Conservation (phyloP, 2,329 filamentous ascomycete genomes). For the Hysterium pulicare region DNA sequence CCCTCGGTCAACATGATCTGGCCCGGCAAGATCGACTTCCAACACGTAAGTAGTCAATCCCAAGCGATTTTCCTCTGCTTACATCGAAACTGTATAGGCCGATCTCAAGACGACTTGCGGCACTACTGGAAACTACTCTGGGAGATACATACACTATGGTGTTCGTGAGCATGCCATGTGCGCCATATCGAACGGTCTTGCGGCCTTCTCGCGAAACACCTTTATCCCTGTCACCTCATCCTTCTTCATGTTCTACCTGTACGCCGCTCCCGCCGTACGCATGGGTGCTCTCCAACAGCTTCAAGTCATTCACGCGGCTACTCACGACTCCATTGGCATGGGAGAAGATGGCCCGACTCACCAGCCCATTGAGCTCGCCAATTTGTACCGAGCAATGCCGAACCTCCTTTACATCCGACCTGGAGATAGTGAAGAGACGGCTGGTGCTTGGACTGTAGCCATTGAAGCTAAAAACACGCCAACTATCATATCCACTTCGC, state of each 20-base stretch:
- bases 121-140: slow-evolving; percentile 54
- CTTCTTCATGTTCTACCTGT: slow-evolving; percentile 64
- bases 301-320: slow-evolving; percentile 58
- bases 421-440: slow-evolving; percentile 56
- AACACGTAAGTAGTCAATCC: slow-evolving; percentile 47
- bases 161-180: slow-evolving; percentile 38
- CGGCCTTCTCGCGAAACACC: slow-evolving; percentile 49
- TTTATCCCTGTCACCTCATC: slow-evolving; percentile 54
- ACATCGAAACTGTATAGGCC: slow-evolving; percentile 20
- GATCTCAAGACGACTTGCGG: slow-evolving; percentile 40
- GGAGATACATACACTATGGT: slow-evolving; percentile 49
- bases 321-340: slow-evolving; percentile 59
- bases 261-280: slow-evolving; percentile 57
- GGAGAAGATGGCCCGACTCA: slow-evolving; percentile 63
- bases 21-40: slow-evolving; percentile 51
- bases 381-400: slow-evolving; percentile 61
- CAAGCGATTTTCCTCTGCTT: slow-evolving; percentile 7
- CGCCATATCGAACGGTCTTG: slow-evolving; percentile 52
- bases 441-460: slow-evolving; percentile 53
- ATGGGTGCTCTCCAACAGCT: slow-evolving; percentile 59
- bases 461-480: slow-evolving; percentile 43
- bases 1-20: slow-evolving; percentile 53
- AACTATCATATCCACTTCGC: slow-evolving; percentile 49
- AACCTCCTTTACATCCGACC: slow-evolving; percentile 61
- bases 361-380: slow-evolving; percentile 57